These are phyloP conservation scores for Carnegiea gigantea DNA, from an alignment of 179 eudicot genomes.

Conservation along the genomic window DNA sequence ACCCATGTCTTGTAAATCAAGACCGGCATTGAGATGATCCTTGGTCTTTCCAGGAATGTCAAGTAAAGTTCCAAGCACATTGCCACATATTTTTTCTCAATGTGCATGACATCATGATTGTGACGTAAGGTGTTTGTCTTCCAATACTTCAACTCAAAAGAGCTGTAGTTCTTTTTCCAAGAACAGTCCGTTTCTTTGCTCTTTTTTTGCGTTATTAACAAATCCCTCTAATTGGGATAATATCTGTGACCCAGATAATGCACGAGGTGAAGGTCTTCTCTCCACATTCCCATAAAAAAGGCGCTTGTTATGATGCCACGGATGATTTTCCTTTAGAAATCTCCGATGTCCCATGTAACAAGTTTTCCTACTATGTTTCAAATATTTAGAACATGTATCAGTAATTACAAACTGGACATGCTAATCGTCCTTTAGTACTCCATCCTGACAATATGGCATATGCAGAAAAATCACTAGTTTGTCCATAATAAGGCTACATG, in stretches of 20 bases:
- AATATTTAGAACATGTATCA: background rate
- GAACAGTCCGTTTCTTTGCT: background rate
- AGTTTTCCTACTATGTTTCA: conserved; percentile 16
- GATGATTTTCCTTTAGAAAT: conserved; percentile 14
- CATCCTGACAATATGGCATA: conserved; percentile 21
- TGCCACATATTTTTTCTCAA: conserved; percentile 35
- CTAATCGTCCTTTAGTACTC: conserved; percentile 11
- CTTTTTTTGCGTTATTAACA: conserved; percentile 3
- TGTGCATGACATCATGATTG: conserved; percentile 38
- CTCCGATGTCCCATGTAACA: conserved; percentile 16
- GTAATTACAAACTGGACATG: conserved; percentile 8
- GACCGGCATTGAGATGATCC: conserved; percentile 14
- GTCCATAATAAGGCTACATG: conserved; percentile 15
- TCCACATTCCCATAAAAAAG: conserved; percentile 11
- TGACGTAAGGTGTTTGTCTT: conserved; percentile 20
- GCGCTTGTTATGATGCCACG: conserved; percentile 15
- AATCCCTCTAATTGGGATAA: background rate
- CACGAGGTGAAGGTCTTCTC: background rate
- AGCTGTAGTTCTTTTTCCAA: conserved; percentile 17
- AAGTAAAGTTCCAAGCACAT: conserved; percentile 22
- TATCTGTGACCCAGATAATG: background rate
- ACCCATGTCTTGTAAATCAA: conserved; percentile 25
- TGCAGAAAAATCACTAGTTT: conserved; percentile 15
- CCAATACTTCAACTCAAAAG: conserved; percentile 27
- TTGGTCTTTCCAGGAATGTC: conserved; percentile 27